Base-by-base conservation (phyloP, 148 eudicot genomes). In the Suaeda aralocaspica region DNA sequence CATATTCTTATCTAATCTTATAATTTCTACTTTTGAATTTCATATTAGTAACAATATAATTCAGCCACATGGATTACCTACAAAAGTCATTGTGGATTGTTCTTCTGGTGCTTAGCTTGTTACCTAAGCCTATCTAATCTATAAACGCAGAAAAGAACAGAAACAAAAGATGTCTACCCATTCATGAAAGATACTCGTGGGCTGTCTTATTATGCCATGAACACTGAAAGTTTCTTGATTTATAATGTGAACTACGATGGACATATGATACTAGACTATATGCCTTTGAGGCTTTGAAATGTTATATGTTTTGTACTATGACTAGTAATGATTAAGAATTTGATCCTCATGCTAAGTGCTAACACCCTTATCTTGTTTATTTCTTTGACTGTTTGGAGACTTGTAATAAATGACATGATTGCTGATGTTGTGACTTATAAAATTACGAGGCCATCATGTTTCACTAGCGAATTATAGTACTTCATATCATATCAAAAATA, bases 381-480 rank as follows among this genome's bases (percentile, higher is more conserved):
- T 42, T 44, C 68, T 16, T 64, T 8, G 13, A 22, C 26, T 36
- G 19, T 28, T 19, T 9, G n/a, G 28, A 49, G 1, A n/a, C 11
- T 59, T 30, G n/a, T 14, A 18, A 1, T 30, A 30, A 59, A 57
- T 10, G 31, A 58, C 46, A 57, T 5, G 29, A 29, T 42, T 70
- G 51, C 25, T 19, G 60, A 3, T 36, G 41, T 36, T 36, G 8
- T 36, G 41, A 3, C 41, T 36, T 36, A 36, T 36, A n/a, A 41
- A 30, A 69, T 36, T 21, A 69, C 25, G 29, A 42, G 58, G 24
- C 41, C 51, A 63, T 51, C 45, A 25, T 41, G 52, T 26, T 55
- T 53, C 15, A 30, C 10, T 29, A 14, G 39, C 18, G 9, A 21
- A 19, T 33, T 9, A 7, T 36, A 2, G 16, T 34, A 60, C 42